A percentile compares a stretch with the other conserved stretches of the same genome.
Evolutionary conservation across 768 basidiomycete species (phyloP).

Genomic region (Porphyrellus cyaneotinctus): DNA sequence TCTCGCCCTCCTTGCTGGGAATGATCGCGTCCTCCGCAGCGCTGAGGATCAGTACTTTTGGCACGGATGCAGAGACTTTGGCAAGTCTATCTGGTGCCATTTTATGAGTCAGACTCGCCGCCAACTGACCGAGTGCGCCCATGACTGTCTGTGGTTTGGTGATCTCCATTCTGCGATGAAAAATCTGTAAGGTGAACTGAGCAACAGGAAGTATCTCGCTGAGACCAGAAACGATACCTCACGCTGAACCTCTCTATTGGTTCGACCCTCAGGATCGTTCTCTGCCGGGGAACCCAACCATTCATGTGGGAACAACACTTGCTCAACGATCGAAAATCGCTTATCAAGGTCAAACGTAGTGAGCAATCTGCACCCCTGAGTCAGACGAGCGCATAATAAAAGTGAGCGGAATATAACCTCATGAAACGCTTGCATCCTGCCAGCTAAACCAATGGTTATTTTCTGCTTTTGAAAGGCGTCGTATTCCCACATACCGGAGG

Average conservation of each 20-base stretch:
- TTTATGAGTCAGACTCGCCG: slow-evolving; percentile 59
- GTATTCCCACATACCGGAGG: slow-evolving; percentile 49
- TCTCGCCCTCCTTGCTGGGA: slow-evolving; percentile 43
- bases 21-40: slow-evolving; percentile 66
- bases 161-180: slow-evolving; percentile 42
- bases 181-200: slow-evolving; percentile 34
- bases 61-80: slow-evolving; percentile 49
- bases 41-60: slow-evolving; percentile 64
- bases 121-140: slow-evolving; percentile 71
- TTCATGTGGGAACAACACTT: slow-evolving; percentile 54
- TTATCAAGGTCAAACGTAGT: slow-evolving; percentile 38
- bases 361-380: slow-evolving; percentile 30
- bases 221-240: slow-evolving; percentile 38
- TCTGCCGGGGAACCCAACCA: slow-evolving; percentile 59
- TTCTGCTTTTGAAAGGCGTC: background rate
- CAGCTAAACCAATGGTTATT: slow-evolving; percentile 30
- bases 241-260: slow-evolving; percentile 57
- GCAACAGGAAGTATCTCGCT: background rate
- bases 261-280: slow-evolving; percentile 52
- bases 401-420: slow-evolving; percentile 23
- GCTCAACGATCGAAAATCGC: slow-evolving; percentile 48
- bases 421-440: slow-evolving; percentile 36
- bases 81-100: slow-evolving; percentile 47
- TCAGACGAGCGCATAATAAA: slow-evolving; percentile 2
- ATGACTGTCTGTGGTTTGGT: slow-evolving; percentile 56